Conservation (phyloP, 108 stramenopile species). For the Skeletonema grethae region DNA sequence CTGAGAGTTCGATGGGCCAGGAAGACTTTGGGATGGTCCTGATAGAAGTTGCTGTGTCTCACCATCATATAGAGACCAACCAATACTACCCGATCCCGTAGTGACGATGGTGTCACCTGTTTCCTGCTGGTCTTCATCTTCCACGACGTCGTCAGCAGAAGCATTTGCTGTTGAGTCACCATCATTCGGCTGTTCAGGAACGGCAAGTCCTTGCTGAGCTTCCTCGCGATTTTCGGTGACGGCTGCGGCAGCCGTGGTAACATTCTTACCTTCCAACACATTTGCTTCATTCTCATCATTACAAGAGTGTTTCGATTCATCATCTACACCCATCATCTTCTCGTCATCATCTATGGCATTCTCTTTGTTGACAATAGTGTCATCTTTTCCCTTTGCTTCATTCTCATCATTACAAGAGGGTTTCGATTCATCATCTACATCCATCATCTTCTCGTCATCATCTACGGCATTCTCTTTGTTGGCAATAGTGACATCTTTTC, state of each 20-base stretch:
- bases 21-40: conserved; percentile 10
- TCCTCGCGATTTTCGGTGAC: not conserved
- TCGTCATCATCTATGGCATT: not conserved
- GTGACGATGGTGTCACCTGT: conserved; percentile 16
- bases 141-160: not conserved
- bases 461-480: not conserved
- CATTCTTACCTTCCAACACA: not conserved
- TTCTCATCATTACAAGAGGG: not conserved
- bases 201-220: not conserved
- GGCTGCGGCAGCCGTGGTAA: not conserved
- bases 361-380: not conserved
- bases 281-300: not conserved
- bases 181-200: not conserved
- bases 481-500: not conserved
- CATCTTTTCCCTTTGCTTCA: not conserved
- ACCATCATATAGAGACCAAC: conserved; percentile 38
- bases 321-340: not conserved
- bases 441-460: not conserved
- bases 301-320: not conserved
- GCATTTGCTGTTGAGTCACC: not conserved
- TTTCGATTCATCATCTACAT: not conserved
- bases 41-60: conserved; percentile 38
- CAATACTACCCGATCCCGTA: conserved; percentile 9
- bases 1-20: not conserved
- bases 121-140: not conserved